Base-by-base conservation (phyloP, 2,329 filamentous ascomycete genomes). In the Phialophora chinensis region DNA sequence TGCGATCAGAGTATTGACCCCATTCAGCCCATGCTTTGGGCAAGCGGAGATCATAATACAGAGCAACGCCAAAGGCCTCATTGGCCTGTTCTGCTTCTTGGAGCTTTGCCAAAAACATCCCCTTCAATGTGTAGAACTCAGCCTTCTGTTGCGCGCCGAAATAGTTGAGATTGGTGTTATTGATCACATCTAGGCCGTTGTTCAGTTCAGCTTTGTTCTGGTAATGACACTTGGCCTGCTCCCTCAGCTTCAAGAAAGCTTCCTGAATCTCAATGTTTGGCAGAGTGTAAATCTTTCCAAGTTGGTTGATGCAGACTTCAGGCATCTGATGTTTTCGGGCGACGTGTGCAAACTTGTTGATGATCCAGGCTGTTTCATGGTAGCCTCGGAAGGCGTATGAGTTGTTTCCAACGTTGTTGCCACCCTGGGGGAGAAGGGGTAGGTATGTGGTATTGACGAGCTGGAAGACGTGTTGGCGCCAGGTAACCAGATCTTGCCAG, bases 201-300 rank as follows among this genome's bases (percentile, higher is more conserved):
- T 89, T 94, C 62, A 99, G 87, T 79, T 99, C 95, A 44, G 91
- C 90, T 0, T 90, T 89, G 74, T 98, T 98, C 80, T 98, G 93
- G 77, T 98, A 99, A 77, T 99, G 95, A 73, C 95, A 99, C 77
- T 97, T 97, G 52, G 95, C 95, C 79, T 99, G 95, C 79, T 99
- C 96, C n/a, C 96, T 86, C 60, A 99, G 81, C 81, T 99, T 99
- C 68, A 99, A 82, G 84, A 99, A 99, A 0, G 95, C 95, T 78
- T 99, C 95, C 76, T 99, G 96, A 55, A 99, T 99, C 81, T 99
- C 95, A 53, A 99, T 99, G 76, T 99, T 99, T 1, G 95, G 95
- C 5, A 99, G 85, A 0, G 95, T 99, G 78, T 99, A 99, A 76
- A 99, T 99, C 69, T 94, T 91, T 76, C 94, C 96, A 23, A 99